phyloP scores from a whole-genome alignment of 2,329 filamentous ascomycete genomes.

The Fusarium torreyae region DNA sequence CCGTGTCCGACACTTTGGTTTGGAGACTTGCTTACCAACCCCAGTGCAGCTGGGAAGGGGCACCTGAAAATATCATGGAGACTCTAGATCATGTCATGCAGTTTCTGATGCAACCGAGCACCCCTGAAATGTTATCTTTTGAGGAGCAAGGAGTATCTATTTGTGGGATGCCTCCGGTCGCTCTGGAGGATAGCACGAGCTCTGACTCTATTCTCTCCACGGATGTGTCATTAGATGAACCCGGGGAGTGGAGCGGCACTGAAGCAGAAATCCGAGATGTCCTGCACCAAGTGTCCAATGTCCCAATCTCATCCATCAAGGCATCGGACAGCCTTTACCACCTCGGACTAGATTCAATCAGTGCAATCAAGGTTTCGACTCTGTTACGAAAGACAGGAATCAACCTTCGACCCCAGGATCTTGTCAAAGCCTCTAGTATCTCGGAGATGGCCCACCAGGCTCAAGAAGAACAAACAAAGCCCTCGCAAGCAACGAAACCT shows the following conservation, averaged over 20 bases:
- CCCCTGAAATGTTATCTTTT: constrained; percentile 69
- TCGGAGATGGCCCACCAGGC: constrained; percentile 69
- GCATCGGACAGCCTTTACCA: constrained; percentile 80
- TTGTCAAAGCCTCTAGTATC: constrained; percentile 77
- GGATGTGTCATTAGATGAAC: background rate
- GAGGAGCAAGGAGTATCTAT: constrained; percentile 69
- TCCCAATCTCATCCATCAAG: constrained; percentile 71
- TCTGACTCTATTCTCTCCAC: constrained; percentile 4
- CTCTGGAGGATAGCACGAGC: constrained; percentile 1
- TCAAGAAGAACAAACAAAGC: background rate
- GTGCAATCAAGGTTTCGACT: constrained; percentile 85
- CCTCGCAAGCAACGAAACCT: constrained; percentile 19
- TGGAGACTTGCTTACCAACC: constrained; percentile 83
- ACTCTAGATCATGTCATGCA: constrained; percentile 72
- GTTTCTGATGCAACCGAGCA: constrained; percentile 66
- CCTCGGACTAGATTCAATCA: constrained; percentile 92
- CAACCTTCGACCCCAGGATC: constrained; percentile 76
- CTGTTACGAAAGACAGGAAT: constrained; percentile 77
- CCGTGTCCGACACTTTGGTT: constrained; percentile 66
- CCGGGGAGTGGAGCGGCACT: constrained; percentile 53
- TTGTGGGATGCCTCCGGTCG: constrained; percentile 70
- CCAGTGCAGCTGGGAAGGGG: constrained; percentile 63
- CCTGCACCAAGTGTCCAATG: constrained; percentile 72
- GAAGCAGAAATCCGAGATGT: constrained; percentile 62
- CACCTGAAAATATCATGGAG: constrained; percentile 67